A percentile compares a stretch with the other conserved stretches of the same genome.
Conservation (phyloP, 202 grass and related monocot species). For the Setaria italica region DNA sequence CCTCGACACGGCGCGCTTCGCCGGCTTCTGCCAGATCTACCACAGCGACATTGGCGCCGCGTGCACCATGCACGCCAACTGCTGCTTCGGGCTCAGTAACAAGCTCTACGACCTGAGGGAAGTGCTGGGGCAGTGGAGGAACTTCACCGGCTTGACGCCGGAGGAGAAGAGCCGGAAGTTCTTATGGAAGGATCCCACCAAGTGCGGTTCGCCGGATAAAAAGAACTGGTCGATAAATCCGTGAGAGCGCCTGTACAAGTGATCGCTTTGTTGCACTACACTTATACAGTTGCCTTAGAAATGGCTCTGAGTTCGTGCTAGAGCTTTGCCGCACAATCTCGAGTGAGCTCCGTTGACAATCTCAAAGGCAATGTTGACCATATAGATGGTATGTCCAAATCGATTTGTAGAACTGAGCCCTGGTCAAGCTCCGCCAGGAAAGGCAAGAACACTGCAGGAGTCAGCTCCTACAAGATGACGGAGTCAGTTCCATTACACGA, state of each 20-base stretch:
- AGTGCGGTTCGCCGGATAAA: slow-evolving; percentile 7
- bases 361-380: too few relatives aligned
- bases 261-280: too few relatives aligned
- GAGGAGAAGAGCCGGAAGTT: not conserved
- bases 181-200: not conserved
- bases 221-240: not conserved
- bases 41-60: slow-evolving; percentile 1
- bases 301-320: too few relatives aligned
- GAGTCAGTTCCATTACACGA: too few relatives aligned
- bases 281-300: too few relatives aligned
- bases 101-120: slow-evolving; percentile 70
- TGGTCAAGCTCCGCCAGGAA: too few relatives aligned
- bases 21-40: slow-evolving; percentile 46
- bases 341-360: too few relatives aligned
- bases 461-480: too few relatives aligned
- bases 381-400: too few relatives aligned
- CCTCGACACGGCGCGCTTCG: slow-evolving; percentile 52
- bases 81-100: slow-evolving; percentile 61
- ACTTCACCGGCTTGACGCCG: not conserved
- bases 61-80: slow-evolving; percentile 85
- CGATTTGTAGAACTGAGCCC: too few relatives aligned
- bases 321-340: too few relatives aligned
- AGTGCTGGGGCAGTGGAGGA: not conserved
- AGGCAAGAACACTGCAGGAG: too few relatives aligned
- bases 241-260: not conserved